phyloP scores from a whole-genome alignment of 441 rosid genomes.

The Daphne laureola region DNA sequence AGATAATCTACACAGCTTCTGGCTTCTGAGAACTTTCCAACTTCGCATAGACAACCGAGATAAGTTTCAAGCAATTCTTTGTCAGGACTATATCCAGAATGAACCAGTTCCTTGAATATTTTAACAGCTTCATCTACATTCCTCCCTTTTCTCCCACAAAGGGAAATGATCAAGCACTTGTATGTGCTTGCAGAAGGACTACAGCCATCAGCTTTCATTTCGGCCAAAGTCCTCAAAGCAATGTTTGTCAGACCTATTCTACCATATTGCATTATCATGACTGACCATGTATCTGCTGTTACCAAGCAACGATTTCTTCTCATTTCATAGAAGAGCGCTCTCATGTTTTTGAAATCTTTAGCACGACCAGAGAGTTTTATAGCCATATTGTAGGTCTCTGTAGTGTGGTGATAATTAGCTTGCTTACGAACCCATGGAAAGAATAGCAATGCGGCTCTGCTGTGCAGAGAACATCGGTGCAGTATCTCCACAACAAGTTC shows the following conservation, averaged over 20 bases:
- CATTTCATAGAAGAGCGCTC: slow-evolving; percentile 69
- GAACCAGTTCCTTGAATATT: slow-evolving; percentile 65
- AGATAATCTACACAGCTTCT: slow-evolving; percentile 41
- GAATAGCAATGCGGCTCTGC: slow-evolving; percentile 49
- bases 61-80: slow-evolving; percentile 54
- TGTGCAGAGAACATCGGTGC: slow-evolving; percentile 35
- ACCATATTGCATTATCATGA: slow-evolving; percentile 85
- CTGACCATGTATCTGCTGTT: slow-evolving; percentile 73
- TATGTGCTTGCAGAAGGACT: slow-evolving; percentile 48
- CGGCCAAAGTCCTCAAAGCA: slow-evolving; percentile 49
- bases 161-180: slow-evolving; percentile 61
- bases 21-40: slow-evolving; percentile 37
- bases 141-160: slow-evolving; percentile 63
- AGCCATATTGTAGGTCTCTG: slow-evolving; percentile 76
- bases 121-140: slow-evolving; percentile 54
- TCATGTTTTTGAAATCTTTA: slow-evolving; percentile 80
- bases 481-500: slow-evolving; percentile 54
- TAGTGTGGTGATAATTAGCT: slow-evolving; percentile 48
- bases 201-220: slow-evolving; percentile 55
- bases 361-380: slow-evolving; percentile 74
- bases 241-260: slow-evolving; percentile 68
- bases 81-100: slow-evolving; percentile 42
- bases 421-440: slow-evolving; percentile 68
- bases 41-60: slow-evolving; percentile 62
- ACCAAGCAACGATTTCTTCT: slow-evolving; percentile 51